A percentile compares a stretch with the other conserved stretches of the same genome.
Conservation (phyloP, 768 basidiomycete genomes). For the Mycena kentingensis region DNA sequence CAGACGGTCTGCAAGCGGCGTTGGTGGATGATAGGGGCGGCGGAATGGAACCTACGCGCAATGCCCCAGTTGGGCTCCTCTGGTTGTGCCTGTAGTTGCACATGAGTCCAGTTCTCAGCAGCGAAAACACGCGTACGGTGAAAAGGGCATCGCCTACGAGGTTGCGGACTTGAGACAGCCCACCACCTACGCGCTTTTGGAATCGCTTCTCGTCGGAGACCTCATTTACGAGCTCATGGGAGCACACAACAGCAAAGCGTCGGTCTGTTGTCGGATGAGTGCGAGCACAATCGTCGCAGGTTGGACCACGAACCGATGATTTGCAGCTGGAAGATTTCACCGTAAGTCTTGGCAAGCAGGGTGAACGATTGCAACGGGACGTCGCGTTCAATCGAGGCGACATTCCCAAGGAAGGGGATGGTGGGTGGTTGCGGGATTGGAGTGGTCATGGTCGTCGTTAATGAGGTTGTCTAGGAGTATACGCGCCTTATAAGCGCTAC, state of each 20-base stretch:
- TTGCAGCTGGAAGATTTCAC: slow-evolving; percentile 44
- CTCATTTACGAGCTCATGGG: slow-evolving; percentile 41
- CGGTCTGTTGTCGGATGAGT: not conserved
- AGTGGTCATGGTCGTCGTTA: slow-evolving; percentile 38
- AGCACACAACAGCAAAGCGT: slow-evolving; percentile 18
- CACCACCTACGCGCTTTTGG: slow-evolving; percentile 37
- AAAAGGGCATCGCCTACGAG: slow-evolving; percentile 45
- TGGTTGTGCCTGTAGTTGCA: slow-evolving; percentile 32
- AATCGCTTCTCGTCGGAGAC: slow-evolving; percentile 44
- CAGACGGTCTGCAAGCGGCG: slow-evolving; percentile 29
- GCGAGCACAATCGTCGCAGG: slow-evolving; percentile 2
- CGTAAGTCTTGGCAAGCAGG: slow-evolving; percentile 40
- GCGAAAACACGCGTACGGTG: slow-evolving; percentile 28
- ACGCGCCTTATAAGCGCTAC: too few species aligned
- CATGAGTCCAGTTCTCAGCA: not conserved
- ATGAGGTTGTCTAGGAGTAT: too few species aligned
- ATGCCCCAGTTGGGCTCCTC: slow-evolving; percentile 50
- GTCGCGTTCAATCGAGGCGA: slow-evolving; percentile 36
- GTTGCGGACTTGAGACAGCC: slow-evolving; percentile 36
- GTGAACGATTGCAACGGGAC: slow-evolving; percentile 38
- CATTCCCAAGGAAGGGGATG: slow-evolving; percentile 45
- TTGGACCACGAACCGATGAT: slow-evolving; percentile 40
- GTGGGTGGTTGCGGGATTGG: slow-evolving; percentile 45
- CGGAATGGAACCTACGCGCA: slow-evolving; percentile 36
- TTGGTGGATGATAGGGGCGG: not conserved